Base-by-base conservation (phyloP, 495 filamentous ascomycete genomes). In the Daldinia caldariorum region DNA sequence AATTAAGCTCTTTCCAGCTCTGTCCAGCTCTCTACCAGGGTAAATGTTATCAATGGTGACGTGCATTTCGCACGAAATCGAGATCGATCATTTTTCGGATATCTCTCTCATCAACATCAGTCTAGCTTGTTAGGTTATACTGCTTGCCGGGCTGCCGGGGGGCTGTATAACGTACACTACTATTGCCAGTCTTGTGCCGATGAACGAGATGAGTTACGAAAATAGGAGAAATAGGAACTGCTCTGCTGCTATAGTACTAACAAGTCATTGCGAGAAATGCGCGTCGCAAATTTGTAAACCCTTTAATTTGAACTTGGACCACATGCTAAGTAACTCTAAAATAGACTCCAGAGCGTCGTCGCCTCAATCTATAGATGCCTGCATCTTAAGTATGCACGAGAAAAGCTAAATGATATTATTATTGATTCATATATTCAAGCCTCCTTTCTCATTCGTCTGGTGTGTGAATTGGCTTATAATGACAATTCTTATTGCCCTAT, bases 61-160 rank as follows among this genome's bases (percentile, higher is more conserved):
- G 70, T 68, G 70, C 70, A 68, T 68, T 68, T 69, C 63, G 61
- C 61, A 61, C 62, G 34, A 20, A 65, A 72, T 72, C 70, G 70
- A 72, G 70, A 72, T 72, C 57, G 26, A 18, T 61, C 12, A 26
- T 9, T 55, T 37, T 54, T 49, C 12, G 13, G 58, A 62, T 63
- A 12, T 3, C 26, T 45, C 45, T 53, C 18, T 10, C 35, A 51
- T 50, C 22, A 26, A 51, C 14, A 38, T 38, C 9, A 38, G 12
- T 26, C 54, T 38, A 14, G 34, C 34, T 57, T 20, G 1, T 26
- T 22, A 29, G 18, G 54, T 18, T 57, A 41, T 34, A 38, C 20
- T 57, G n/a, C 34, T n/a, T 38, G 38, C 32, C 34, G 18, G 34
- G 5, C 26, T n/a, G n/a, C n/a, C n/a, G n/a, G n/a, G n/a, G n/a